These are phyloP conservation scores for Ceriops tagal DNA, from an alignment of 345 rosid species.

Conservation along the genomic window DNA sequence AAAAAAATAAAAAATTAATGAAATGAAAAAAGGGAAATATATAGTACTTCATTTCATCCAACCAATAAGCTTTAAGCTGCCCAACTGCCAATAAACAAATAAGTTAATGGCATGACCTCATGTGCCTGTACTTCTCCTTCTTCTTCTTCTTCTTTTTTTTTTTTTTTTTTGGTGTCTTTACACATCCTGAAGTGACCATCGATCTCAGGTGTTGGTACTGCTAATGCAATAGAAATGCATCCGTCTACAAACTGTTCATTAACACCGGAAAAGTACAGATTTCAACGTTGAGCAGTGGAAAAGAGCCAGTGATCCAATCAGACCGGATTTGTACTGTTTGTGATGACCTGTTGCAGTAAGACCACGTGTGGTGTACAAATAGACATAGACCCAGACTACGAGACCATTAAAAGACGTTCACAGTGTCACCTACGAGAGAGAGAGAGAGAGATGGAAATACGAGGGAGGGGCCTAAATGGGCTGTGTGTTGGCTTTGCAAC, in stretches of 20 bases:
- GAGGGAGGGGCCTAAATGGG: neutral
- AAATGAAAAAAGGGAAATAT: too few relatives aligned
- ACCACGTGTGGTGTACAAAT: slow-evolving; percentile 30
- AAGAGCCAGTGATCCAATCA: slow-evolving; percentile 1
- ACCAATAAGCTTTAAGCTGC: too few relatives aligned
- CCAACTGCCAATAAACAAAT: too few relatives aligned
- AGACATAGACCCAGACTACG: neutral
- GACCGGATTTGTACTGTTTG: slow-evolving; percentile 24
- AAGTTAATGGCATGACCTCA: too few relatives aligned
- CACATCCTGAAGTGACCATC: too few relatives aligned
- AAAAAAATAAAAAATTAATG: too few relatives aligned
- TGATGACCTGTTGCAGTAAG: slow-evolving; percentile 33
- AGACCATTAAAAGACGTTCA: neutral
- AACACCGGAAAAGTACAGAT: slow-evolving; percentile 10
- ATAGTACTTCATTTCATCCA: too few relatives aligned
- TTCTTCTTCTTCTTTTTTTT: too few relatives aligned
- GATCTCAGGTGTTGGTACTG: too few relatives aligned
- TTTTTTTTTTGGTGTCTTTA: too few relatives aligned
- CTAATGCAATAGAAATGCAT: neutral
- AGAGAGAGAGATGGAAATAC: neutral
- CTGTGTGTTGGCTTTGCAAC: slow-evolving; percentile 10
- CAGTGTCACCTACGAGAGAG: neutral
- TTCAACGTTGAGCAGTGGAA: slow-evolving; percentile 52
- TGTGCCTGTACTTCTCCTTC: too few relatives aligned
- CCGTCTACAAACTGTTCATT: slow-evolving; percentile 1